Base-by-base conservation (phyloP, 164 flowering plant genomes). In the Akebia trifoliata region DNA sequence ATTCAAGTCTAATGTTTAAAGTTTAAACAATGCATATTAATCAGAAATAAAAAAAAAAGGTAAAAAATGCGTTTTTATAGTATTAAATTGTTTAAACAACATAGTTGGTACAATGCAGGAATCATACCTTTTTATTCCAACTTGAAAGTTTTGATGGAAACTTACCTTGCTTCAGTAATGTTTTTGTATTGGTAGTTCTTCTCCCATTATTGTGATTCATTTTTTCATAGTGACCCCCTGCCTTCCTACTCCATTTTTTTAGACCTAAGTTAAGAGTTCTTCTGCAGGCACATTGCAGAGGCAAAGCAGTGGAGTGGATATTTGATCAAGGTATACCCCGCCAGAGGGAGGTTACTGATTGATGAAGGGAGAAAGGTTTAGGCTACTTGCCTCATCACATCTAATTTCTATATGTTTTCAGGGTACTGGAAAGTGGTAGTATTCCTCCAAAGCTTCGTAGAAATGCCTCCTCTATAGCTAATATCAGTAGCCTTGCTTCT, bases 271-370 rank as follows among this genome's bases (percentile, higher is more conserved):
- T 47, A 8, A 44, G 44, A 36, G 35, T 60, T 51, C 18, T 53
- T 5, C 56, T 72, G 55, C 77, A 87, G 99, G 95, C 14, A 62
- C 73, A 30, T 69, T 90, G 50, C 70, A 83, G 57, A 83, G 95
- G 72, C 96, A 86, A 68, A 69, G 79, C 67, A 94, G 97, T 66
- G 87, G 84, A 18, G 68, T 75, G 18, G 95, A 90, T 54, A 50
- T 85, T 20, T 54, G 65, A 56, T 84, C 83, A 45, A 75, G 85
- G 97, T 93, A 73, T 56, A 26, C 24, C 21, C 37, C 28, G 14
- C 1, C 48, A 42, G 32, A 17, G 1, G 20, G 55, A 30, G 49
- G 20, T 29, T 40, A 34, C 18, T 39, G 43, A 28, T 62, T 46
- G 45, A 49, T 56, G 40, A 48, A 24, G 15, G 18, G 21, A 4